Percentiles rank a stretch among this genome's conserved stretches.
Conservation (phyloP, 768 basidiomycete species). For the Ephemerocybe angulata region DNA sequence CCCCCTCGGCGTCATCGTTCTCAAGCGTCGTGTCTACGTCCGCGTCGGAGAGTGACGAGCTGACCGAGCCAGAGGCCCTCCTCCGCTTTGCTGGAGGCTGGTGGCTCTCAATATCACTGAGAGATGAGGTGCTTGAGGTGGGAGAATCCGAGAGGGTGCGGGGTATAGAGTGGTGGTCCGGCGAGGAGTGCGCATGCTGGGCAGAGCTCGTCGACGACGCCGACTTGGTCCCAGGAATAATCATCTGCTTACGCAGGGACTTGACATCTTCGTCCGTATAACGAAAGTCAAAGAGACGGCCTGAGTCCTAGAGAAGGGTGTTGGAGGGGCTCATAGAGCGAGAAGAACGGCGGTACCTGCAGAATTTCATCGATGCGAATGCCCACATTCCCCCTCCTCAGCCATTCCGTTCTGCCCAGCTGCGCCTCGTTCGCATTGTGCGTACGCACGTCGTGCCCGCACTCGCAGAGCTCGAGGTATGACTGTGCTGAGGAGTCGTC, state of each 20-base stretch:
- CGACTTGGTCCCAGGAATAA: constrained; percentile 42
- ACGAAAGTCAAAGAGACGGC: constrained; percentile 74
- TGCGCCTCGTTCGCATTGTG: constrained; percentile 64
- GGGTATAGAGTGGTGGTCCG: not conserved
- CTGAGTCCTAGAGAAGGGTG: constrained; percentile 54
- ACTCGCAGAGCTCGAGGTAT: constrained; percentile 62
- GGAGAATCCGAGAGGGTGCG: constrained; percentile 36
- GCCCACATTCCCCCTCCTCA: constrained; percentile 70
- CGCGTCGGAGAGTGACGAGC: constrained; percentile 49
- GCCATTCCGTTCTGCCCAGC: constrained; percentile 61
- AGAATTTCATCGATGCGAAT: constrained; percentile 78
- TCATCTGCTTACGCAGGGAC: constrained; percentile 71
- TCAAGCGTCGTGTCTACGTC: constrained; percentile 45
- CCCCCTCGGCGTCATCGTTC: constrained; percentile 49
- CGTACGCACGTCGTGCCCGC: constrained; percentile 60
- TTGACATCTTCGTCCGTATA: constrained; percentile 69
- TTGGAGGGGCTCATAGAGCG: constrained; percentile 11
- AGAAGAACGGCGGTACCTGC: constrained; percentile 49
- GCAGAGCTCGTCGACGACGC: constrained; percentile 35
- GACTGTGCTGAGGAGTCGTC: constrained; percentile 31
- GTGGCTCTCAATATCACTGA: constrained; percentile 47
- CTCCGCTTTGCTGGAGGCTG: constrained; percentile 48
- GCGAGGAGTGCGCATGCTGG: not conserved
- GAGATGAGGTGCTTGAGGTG: constrained; percentile 36
- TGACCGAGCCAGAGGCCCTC: constrained; percentile 47